These are phyloP conservation scores for Jacaranda mimosifolia DNA, from an alignment of 257 asterid genomes.

Conservation along the genomic window DNA sequence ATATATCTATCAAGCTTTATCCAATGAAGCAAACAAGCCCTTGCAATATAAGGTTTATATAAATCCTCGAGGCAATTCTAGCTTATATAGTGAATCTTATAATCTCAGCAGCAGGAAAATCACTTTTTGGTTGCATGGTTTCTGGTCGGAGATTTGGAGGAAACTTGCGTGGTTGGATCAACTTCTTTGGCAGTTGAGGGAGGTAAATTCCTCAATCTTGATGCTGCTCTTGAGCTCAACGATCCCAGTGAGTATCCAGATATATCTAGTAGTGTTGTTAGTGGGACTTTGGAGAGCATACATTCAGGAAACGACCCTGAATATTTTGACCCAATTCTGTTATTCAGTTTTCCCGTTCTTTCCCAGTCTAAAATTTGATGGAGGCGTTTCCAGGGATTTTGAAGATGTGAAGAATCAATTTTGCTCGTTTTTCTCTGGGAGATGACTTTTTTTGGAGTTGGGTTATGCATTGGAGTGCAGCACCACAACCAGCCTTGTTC, in stretches of 20 bases:
- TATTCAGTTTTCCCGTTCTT: slow-evolving; percentile 47
- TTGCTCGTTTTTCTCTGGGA: slow-evolving; percentile 35
- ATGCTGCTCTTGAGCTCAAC: slow-evolving; percentile 56
- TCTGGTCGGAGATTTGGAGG: slow-evolving; percentile 59
- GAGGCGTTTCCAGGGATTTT: slow-evolving; percentile 17
- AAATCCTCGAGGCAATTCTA: not conserved
- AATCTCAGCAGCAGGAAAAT: slow-evolving; percentile 26
- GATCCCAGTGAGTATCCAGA: slow-evolving; percentile 40
- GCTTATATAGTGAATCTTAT: slow-evolving; percentile 37
- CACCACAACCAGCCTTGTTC: slow-evolving; percentile 32
- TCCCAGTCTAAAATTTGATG: slow-evolving; percentile 35
- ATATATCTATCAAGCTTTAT: no score
- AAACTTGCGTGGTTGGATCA: slow-evolving; percentile 73
- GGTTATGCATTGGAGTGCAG: slow-evolving; percentile 50
- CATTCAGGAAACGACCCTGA: slow-evolving; percentile 28
- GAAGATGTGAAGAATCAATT: slow-evolving; percentile 36
- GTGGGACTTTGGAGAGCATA: slow-evolving; percentile 56
- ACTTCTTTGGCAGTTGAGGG: slow-evolving; percentile 35
- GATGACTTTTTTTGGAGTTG: slow-evolving; percentile 39
- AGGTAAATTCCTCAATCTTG: slow-evolving; percentile 44
- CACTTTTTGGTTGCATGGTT: slow-evolving; percentile 53
- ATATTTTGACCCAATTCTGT: slow-evolving; percentile 56
- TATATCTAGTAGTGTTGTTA: slow-evolving; percentile 46
- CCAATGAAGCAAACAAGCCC: no score
- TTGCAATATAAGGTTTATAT: not conserved